These are phyloP conservation scores for Thelonectria blattea DNA, from an alignment of 2,329 filamentous ascomycete genomes.

Conservation along the genomic window DNA sequence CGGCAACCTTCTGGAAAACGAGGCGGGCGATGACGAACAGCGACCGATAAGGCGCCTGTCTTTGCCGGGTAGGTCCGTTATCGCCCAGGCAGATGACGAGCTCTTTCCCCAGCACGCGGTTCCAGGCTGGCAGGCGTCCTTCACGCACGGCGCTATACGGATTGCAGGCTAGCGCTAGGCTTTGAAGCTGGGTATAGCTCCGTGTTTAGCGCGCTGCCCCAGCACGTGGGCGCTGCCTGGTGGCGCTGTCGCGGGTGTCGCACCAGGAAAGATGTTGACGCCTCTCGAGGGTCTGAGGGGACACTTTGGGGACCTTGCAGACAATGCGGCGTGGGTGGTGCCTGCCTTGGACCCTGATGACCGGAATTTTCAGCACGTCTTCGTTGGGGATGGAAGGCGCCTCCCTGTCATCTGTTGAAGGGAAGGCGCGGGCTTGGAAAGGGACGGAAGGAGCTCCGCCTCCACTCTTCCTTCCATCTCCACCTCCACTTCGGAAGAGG, in stretches of 20 bases:
- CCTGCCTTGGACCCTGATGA: not conserved
- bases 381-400: too few species aligned
- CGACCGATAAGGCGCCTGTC: constrained; percentile 17
- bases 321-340: not conserved
- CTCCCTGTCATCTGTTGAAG: not conserved
- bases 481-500: not conserved
- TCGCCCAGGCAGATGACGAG: constrained; percentile 25
- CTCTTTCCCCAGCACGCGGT: not conserved
- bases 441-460: not conserved
- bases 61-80: constrained; percentile 13
- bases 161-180: not conserved
- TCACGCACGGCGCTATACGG: constrained; percentile 15
- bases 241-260: constrained; percentile 8
- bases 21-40: constrained; percentile 14
- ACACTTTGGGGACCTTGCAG: not conserved
- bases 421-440: not conserved
- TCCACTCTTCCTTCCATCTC: not conserved
- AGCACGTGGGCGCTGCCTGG: constrained; percentile 13
- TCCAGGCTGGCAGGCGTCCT: not conserved
- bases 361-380: too few species aligned
- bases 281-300: not conserved
- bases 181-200: too few species aligned
- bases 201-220: constrained; percentile 1
- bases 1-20: not conserved
- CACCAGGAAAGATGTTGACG: not conserved